Base-by-base conservation (phyloP, 2,329 filamentous ascomycete species). In the Cordyceps tenuipes region DNA sequence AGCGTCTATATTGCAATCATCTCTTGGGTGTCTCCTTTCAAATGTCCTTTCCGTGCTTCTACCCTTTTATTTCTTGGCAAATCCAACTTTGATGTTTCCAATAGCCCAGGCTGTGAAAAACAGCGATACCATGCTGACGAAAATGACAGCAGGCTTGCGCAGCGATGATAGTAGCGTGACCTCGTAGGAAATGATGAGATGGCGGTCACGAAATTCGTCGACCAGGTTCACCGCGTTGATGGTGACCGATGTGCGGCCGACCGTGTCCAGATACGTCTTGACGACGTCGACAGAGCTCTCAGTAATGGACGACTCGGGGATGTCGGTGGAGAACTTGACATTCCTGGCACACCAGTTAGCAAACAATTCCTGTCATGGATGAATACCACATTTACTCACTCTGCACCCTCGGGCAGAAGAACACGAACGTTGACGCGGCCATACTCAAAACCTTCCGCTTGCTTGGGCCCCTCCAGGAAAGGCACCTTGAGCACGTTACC, bases 241-340 rank as follows among this genome's bases (percentile, higher is more conserved):
- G 55, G 82, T 87, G 62, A 99, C 80, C 0, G 87, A 83, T 0
- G 93, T 95, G 64, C 94, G 89, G 63, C 94, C 94, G 36, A 93
- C 68, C 0, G 94, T 97, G 74, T 99, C 94, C 76, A 99, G 88
- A 75, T 91, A 99, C 0, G 92, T 97, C 73, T 86, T 87, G 76
- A 94, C 84, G n/a, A 87, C 75, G 64, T 81, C 83, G 19, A 85
- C 71, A 1, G 73, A 72, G 29, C 84, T 82, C 53, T 81, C 79
- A 53, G 84, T 78, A 60, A 94, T 79, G 44, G 82, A 77, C 6
- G 78, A 78, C 21, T 75, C 72, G 1, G 92, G 91, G 36, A 96
- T 79, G 5, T 83, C 82, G 57, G 91, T 91, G 64, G 83, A 79
- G 69, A 87, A 92, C 71, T 89, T 85, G 67, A 96, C 82, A 65